Evolutionary conservation across 78 protist genomes (phyloP), one percentile per base, ranked within the genome.

Genomic region (Pigoraptor vietnamica): DNA sequence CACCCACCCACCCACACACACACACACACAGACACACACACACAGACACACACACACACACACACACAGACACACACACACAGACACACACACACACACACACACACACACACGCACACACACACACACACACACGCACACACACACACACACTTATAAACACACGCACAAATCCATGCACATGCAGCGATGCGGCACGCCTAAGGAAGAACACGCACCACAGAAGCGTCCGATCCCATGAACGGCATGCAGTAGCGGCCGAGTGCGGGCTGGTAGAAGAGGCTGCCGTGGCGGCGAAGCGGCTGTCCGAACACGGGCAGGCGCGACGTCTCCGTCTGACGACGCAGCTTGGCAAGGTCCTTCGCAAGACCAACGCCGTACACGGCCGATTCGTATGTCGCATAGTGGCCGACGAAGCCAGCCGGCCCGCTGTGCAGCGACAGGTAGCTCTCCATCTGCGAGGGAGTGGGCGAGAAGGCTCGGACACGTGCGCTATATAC

Each of bases 341-440:
- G 2, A 24, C 91, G 91, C 23, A 89, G 91, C 36, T 56, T 2
- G 24, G n/a, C 34, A 38, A 89, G 91, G 56, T 33, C 39, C 34
- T 6, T 24, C 24, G 37, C 48, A 23, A 21, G 23, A 29, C 90
- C 91, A 56, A 92, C 87, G 1, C 90, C 93, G n/a, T 88, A 40
- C 40, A 92, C 86, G 55, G 93, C 93, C 6, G 67, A 36, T 91
- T 92, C 91, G 39, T 38, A 92, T 6, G 93, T 87, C 10, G 93
- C 48, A 32, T 88, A 92, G 87, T 92, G 83, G 21, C 67, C 93
- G 33, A 1, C 25, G 2, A 37, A 21, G 23, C 89, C 90, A 19
- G 2, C 38, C 81, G 88, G 39, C 2, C 40, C 90, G 79, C 36
- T 23, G 39, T 86, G 39, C 0, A 91, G 0, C 23, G 83, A 86